These are phyloP conservation scores for Atractiella rhizophila DNA, from an alignment of 768 basidiomycete species.

Conservation along the genomic window DNA sequence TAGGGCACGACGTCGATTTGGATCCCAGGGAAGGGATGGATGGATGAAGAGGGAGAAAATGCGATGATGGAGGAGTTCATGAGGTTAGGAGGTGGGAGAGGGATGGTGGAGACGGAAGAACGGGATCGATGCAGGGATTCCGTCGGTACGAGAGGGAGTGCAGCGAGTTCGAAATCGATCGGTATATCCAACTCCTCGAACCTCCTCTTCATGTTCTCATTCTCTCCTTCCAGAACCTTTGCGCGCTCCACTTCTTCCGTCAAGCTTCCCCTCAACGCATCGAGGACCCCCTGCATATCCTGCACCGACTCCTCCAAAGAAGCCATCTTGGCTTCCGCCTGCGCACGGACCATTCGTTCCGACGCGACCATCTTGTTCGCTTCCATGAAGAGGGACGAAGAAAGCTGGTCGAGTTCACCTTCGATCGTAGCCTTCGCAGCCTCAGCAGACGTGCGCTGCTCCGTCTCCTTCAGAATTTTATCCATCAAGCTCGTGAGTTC, in stretches of 20 bases:
- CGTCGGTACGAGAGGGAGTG: no score
- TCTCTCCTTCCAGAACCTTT: slow-evolving; percentile 2
- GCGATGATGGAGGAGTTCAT: neutral
- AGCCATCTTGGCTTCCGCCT: slow-evolving; percentile 16
- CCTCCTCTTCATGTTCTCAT: slow-evolving; percentile 11
- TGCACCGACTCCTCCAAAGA: slow-evolving; percentile 12
- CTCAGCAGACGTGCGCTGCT: slow-evolving; percentile 59
- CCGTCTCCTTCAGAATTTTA: slow-evolving; percentile 79
- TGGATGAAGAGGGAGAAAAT: neutral
- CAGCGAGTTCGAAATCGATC: no score
- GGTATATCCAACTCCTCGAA: slow-evolving; percentile 13
- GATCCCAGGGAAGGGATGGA: slow-evolving; percentile 12
- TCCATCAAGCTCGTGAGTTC: slow-evolving; percentile 88
- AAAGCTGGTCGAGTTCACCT: slow-evolving; percentile 80
- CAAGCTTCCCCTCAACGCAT: slow-evolving; percentile 4
- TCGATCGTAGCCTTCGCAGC: slow-evolving; percentile 54
- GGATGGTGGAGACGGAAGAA: neutral
- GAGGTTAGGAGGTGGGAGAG: neutral
- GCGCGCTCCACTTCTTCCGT: neutral
- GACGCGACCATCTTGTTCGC: slow-evolving; percentile 97
- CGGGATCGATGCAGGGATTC: neutral
- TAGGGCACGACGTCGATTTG: slow-evolving; percentile 15
- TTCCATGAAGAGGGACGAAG: slow-evolving; percentile 64
- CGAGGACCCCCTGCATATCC: slow-evolving; percentile 12
- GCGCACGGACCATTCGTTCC: slow-evolving; percentile 40